phyloP scores from a whole-genome alignment of 257 asterid genomes.

The Prunella vulgaris region DNA sequence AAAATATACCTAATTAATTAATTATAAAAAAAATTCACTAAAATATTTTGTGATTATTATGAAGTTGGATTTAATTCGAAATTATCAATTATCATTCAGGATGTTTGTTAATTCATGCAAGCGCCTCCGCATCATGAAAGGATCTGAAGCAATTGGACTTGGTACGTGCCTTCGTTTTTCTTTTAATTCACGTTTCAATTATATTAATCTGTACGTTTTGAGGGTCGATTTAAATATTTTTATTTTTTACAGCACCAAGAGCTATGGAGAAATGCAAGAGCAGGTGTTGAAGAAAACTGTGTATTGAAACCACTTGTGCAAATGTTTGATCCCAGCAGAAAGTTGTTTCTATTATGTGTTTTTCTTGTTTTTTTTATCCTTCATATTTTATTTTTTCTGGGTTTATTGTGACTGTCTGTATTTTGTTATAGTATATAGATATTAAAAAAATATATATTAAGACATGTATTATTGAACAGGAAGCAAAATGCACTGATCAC shows the following conservation, averaged over 20 bases:
- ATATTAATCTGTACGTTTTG: not conserved
- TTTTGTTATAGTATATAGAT: conserved; percentile 36
- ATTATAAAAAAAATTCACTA: too few species aligned
- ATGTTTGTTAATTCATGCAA: conserved; percentile 55
- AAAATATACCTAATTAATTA: not conserved
- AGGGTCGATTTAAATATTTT: too few species aligned
- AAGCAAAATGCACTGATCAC: conserved; percentile 46
- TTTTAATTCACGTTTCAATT: too few species aligned
- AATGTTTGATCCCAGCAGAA: conserved; percentile 25
- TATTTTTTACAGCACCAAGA: conserved; percentile 45
- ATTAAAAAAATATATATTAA: conserved; percentile 22
- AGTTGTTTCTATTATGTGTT: conserved; percentile 19
- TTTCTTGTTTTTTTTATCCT: conserved; percentile 17
- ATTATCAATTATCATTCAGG: conserved; percentile 20
- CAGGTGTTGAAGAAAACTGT: conserved; percentile 37
- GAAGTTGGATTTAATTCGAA: not conserved
- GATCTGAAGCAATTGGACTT: conserved; percentile 63
- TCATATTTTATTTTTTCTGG: conserved; percentile 12
- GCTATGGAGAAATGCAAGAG: conserved; percentile 64
- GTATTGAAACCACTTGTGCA: conserved; percentile 20
- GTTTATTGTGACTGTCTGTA: conserved; percentile 46
- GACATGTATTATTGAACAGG: conserved; percentile 55
- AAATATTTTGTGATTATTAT: not conserved
- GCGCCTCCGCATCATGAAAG: conserved; percentile 61
- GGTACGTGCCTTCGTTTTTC: too few species aligned